A percentile compares a stretch with the other conserved stretches of the same genome.
Evolutionary conservation across 1,284 basidiomycete species (phyloP).

Genomic region (Salmacisia buchloeana): DNA sequence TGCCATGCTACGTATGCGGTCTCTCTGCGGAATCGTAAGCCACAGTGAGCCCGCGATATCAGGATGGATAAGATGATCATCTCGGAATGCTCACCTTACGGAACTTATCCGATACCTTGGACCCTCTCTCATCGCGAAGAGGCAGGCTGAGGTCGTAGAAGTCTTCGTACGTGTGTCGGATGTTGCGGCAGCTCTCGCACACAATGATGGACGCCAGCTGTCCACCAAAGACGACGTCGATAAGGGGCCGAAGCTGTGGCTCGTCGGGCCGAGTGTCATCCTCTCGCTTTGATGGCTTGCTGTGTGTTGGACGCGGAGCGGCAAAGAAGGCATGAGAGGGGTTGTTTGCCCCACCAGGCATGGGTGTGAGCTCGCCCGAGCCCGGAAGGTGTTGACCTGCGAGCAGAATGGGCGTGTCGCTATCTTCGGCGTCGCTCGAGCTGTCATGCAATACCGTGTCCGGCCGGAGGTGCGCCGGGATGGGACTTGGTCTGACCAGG

Average conservation of each 20-base stretch:
- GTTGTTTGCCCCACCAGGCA: background rate
- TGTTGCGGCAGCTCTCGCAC: slow-evolving; percentile 80
- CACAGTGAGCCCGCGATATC: no score
- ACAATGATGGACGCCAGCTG: slow-evolving; percentile 80
- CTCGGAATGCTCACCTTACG: slow-evolving; percentile 13
- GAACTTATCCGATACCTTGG: slow-evolving; percentile 16
- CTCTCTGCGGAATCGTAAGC: slow-evolving; percentile 6
- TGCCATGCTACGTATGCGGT: slow-evolving; percentile 30
- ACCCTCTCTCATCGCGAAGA: slow-evolving; percentile 52
- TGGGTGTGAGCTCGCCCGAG: slow-evolving; percentile 4
- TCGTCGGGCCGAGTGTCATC: slow-evolving; percentile 22
- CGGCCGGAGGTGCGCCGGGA: background rate
- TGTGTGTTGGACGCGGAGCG: background rate
- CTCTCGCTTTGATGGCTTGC: background rate
- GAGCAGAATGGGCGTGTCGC: background rate
- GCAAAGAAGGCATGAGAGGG: background rate
- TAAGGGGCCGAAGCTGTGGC: slow-evolving; percentile 64
- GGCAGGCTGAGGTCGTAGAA: slow-evolving; percentile 86
- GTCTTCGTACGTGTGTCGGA: slow-evolving; percentile 85
- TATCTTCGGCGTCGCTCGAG: background rate
- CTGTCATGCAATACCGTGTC: background rate
- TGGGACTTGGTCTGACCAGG: background rate
- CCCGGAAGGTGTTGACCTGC: background rate
- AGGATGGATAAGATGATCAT: background rate
- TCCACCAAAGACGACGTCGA: slow-evolving; percentile 84